These are phyloP conservation scores for Xerocomus minutiporus DNA, from an alignment of 1,284 basidiomycete species.

Conservation along the genomic window DNA sequence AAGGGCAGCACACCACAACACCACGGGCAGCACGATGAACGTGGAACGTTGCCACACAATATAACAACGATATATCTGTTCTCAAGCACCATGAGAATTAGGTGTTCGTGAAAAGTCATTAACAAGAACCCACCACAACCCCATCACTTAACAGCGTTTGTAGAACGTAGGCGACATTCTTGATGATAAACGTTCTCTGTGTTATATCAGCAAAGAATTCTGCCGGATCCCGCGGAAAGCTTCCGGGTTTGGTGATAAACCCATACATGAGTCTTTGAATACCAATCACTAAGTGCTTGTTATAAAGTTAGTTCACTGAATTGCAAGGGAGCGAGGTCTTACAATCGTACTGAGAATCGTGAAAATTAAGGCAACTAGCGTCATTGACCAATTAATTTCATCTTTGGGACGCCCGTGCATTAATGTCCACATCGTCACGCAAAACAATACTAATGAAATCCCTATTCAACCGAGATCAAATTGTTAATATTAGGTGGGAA, in stretches of 20 bases:
- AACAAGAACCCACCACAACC: conserved; percentile 12
- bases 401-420: conserved; percentile 8
- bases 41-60: conserved; percentile 16
- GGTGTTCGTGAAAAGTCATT: background rate
- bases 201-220: conserved; percentile 22
- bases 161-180: conserved; percentile 19
- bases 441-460: conserved; percentile 24
- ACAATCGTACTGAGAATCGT: conserved; percentile 20
- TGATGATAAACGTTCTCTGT: conserved; percentile 22
- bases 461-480: conserved; percentile 5
- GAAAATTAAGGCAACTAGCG: conserved; percentile 17
- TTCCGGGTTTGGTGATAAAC: conserved; percentile 12
- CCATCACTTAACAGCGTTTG: conserved; percentile 29
- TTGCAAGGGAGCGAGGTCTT: background rate
- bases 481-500: conserved; percentile 3
- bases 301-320: conserved; percentile 1
- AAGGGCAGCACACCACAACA: conserved; percentile 19
- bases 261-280: conserved; percentile 21
- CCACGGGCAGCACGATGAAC: conserved; percentile 12
- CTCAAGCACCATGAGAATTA: background rate
- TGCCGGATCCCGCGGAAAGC: background rate
- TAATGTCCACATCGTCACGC: conserved; percentile 23
- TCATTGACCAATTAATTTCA: conserved; percentile 20
- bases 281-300: conserved; percentile 23
- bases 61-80: conserved; percentile 26